Evolutionary conservation across 2,329 filamentous ascomycete genomes (phyloP).

Genomic region (Alternaria brassicae): DNA sequence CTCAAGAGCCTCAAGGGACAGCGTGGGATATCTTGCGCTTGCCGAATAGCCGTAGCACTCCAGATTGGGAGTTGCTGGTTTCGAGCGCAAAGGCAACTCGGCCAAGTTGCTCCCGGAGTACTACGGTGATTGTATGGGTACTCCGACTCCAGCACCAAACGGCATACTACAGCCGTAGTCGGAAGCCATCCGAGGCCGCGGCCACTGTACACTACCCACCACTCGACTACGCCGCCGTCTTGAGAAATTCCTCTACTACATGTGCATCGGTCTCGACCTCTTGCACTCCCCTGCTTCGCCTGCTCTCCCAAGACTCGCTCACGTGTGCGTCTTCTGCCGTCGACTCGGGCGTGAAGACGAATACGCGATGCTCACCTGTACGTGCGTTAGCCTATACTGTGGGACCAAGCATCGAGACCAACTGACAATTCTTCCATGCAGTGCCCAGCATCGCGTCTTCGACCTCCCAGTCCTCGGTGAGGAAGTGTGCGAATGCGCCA

Average conservation of each 20-base stretch:
- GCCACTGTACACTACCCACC: not conserved
- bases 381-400: not conserved
- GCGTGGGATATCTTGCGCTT: not conserved
- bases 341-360: constrained; percentile 36
- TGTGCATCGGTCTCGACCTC: constrained; percentile 36
- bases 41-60: constrained; percentile 1
- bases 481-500: constrained; percentile 82
- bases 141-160: not conserved
- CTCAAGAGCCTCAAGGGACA: not conserved
- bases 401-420: not conserved
- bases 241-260: constrained; percentile 38
- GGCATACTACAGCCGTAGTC: constrained; percentile 6
- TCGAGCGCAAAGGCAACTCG: not conserved
- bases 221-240: constrained; percentile 17
- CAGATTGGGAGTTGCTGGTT: not conserved
- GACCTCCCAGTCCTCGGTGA: constrained; percentile 76
- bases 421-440: constrained; percentile 44
- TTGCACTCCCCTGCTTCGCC: constrained; percentile 22
- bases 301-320: constrained; percentile 35
- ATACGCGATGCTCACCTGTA: constrained; percentile 42
- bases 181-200: constrained; percentile 3
- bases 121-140: not conserved
- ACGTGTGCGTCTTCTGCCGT: constrained; percentile 40
- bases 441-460: constrained; percentile 40
- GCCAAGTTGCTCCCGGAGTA: not conserved